These are phyloP conservation scores for Anethum foeniculum DNA, from an alignment of 140 eudicot species.

Conservation along the genomic window DNA sequence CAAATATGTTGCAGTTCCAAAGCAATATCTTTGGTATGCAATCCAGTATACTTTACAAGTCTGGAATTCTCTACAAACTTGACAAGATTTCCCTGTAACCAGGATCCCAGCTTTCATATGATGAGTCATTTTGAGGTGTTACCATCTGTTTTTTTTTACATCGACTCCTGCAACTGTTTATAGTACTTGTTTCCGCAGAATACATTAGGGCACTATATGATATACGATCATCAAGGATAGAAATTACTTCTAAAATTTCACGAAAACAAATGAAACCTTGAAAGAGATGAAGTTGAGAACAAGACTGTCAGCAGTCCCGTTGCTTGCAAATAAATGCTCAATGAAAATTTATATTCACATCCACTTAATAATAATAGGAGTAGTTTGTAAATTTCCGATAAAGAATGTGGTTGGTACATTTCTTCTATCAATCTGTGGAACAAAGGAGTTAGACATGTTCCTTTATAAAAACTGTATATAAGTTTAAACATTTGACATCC, in stretches of 20 bases:
- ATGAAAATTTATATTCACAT: too few relatives aligned
- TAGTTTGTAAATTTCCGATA: too few relatives aligned
- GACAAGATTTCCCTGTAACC: constrained; percentile 17
- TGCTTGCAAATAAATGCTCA: too few relatives aligned
- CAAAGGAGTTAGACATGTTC: too few relatives aligned
- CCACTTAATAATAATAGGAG: too few relatives aligned
- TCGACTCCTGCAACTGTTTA: constrained; percentile 54
- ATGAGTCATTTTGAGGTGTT: constrained; percentile 44
- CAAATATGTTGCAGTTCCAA: constrained; percentile 61
- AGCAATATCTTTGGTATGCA: constrained; percentile 39
- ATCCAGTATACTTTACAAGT: constrained; percentile 43
- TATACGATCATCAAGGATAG: constrained; percentile 60
- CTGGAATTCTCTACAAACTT: not conserved
- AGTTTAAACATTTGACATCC: too few relatives aligned
- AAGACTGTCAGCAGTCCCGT: too few relatives aligned
- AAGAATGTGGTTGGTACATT: too few relatives aligned
- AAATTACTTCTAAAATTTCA: constrained; percentile 62
- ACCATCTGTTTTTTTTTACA: constrained; percentile 59
- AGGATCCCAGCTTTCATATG: constrained; percentile 48
- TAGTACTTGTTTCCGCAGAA: constrained; percentile 32
- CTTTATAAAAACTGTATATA: too few relatives aligned
- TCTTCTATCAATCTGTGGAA: too few relatives aligned
- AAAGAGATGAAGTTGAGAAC: constrained; percentile 49
- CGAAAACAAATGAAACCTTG: constrained; percentile 43
- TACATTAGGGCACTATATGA: constrained; percentile 10